These are phyloP conservation scores for Candida quercuum DNA, from an alignment of 805 yeast genomes.

Conservation along the genomic window DNA sequence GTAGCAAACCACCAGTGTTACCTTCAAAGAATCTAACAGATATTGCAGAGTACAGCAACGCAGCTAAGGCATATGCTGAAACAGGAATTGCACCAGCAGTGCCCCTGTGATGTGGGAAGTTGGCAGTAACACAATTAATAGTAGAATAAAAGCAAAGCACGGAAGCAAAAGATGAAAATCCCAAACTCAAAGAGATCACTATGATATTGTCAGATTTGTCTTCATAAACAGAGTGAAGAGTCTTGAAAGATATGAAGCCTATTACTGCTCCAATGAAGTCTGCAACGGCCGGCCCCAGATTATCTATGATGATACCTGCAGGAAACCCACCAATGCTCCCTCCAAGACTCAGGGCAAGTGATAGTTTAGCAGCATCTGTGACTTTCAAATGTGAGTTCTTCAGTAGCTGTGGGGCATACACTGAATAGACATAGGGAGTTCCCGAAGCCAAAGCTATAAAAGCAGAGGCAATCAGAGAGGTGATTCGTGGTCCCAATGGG, in stretches of 20 bases:
- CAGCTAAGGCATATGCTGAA: slow-evolving; percentile 56
- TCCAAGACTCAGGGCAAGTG: slow-evolving; percentile 60
- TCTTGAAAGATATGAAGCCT: slow-evolving; percentile 49
- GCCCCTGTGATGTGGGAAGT: slow-evolving; percentile 64
- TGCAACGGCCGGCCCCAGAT: slow-evolving; percentile 49
- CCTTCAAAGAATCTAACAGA: slow-evolving; percentile 48
- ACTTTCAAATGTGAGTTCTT: slow-evolving; percentile 51
- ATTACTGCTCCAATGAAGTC: slow-evolving; percentile 49
- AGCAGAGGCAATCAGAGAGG: slow-evolving; percentile 16
- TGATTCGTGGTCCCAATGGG: slow-evolving; percentile 10
- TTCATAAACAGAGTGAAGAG: slow-evolving; percentile 43
- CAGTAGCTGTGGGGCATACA: slow-evolving; percentile 70
- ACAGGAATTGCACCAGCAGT: slow-evolving; percentile 26
- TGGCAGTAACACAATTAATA: slow-evolving; percentile 40
- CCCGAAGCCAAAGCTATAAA: slow-evolving; percentile 66
- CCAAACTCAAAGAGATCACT: slow-evolving; percentile 44
- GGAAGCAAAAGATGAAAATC: slow-evolving; percentile 60
- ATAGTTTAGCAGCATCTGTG: slow-evolving; percentile 56
- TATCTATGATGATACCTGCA: slow-evolving; percentile 66
- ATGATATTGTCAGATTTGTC: slow-evolving; percentile 33
- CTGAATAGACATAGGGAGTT: slow-evolving; percentile 69
- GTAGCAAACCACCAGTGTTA: slow-evolving; percentile 49
- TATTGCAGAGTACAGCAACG: slow-evolving; percentile 54
- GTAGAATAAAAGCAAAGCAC: slow-evolving; percentile 56
- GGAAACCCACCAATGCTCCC: slow-evolving; percentile 64